Evolutionary conservation across 352 stramenopile species (phyloP), one percentile per base, ranked within the genome.

Genomic region (Thraustochytrium striatum): DNA sequence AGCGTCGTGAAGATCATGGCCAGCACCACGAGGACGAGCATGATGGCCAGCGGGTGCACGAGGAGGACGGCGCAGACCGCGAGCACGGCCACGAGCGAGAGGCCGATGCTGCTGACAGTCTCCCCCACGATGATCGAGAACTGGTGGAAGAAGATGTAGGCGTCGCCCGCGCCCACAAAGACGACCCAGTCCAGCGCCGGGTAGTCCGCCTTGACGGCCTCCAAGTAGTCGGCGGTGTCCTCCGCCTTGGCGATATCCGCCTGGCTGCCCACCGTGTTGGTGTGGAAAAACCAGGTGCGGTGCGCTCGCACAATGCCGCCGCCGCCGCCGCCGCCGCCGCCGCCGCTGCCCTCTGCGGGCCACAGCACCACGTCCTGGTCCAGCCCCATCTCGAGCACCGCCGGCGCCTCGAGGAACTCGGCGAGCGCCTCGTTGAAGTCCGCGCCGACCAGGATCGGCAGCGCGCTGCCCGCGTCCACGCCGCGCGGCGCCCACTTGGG

Each of bases 101-200:
- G 36, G 7, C 21, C 53, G 50, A 83, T 59, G 55, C 38, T 83
- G 1, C 25, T 30, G 36, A 83, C 33, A 25, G 73, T 57, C 39
- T 81, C 78, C 28, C 57, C 52, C 32, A 81, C 69, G 2, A 44
- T 61, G 36, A 82, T 81, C 7, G 59, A 8, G n/a, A 73, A 81
- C 35, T 53, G 30, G 2, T 3, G 1, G 32, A 41, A 61, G 11
- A 33, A 13, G 3, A 72, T 21, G 58, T 33, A 73, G 19, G 62
- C 55, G 30, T 25, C 33, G 28, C 39, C 53, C 13, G 41, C 55
- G 13, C n/a, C 36, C 13, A 82, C 52, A 61, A 68, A 52, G 19
- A 28, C 30, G 16, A 33, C 16, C 2, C 81, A 16, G 47, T 58
- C 43, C 33, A 59, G 39, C 39, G 39, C 39, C 39, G 39, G 39